Evolutionary conservation across 1,139 yeast genomes (phyloP), one percentile per base, ranked within the genome.

Genomic region (Magnusiomyces fungicola): DNA sequence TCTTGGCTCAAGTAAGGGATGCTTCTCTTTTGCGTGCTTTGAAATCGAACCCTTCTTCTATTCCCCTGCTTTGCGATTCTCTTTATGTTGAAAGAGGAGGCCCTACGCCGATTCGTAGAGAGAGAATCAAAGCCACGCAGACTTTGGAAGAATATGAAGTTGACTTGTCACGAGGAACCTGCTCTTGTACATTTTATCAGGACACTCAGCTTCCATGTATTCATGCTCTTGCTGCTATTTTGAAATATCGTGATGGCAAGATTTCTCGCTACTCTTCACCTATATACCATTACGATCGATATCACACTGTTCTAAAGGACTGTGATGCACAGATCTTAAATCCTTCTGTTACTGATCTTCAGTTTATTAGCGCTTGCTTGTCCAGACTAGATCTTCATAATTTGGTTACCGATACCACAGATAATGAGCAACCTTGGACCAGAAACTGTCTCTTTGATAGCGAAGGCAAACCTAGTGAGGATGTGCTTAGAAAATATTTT

Each of bases 161-260:
- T 6, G 44, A 41, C 18, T 22, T 41, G 14, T 9, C 19, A 16
- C n/a, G 10, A 5, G 23, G 23, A 18, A 19, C 33, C 16, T 41
- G 44, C 25, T 27, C 44, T 16, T 41, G 44, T 25, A n/a, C 44
- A 10, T 29, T 41, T 29, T 41, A 41, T 23, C 44, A 41, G 18
- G 44, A 41, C 21, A 19, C n/a, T 16, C 44, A 41, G 24, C 24
- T 41, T 10, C 44, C 44, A 9, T 41, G 44, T 24, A 41, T 41
- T 16, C 44, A 41, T 19, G 44, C 44, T 3, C 34, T 41, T 9
- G 44, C 44, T 24, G 27, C 36, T 24, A 41, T 41, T 22, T 4
- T 29, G 7, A 29, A 27, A 27, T 41, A 9, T 19, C 36, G 34
- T 16, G 34, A 29, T 9, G 34, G 44, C 22, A 27, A 29, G 4